Evolutionary conservation across 768 basidiomycete species (phyloP), one percentile per base, ranked within the genome.

Genomic region (Russula griseocarnosa): DNA sequence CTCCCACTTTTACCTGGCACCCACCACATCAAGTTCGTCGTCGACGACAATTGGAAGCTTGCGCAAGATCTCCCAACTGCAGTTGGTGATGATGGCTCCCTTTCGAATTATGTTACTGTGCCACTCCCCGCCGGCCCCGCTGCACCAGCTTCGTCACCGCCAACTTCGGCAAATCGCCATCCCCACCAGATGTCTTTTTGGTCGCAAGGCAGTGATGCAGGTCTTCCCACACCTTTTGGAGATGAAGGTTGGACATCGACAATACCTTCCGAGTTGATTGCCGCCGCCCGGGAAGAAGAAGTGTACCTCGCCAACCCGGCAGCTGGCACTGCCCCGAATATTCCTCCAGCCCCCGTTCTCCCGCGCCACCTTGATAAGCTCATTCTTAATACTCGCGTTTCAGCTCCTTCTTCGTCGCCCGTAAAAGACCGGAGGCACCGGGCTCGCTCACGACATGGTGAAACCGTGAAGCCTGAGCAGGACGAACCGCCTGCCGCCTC

Each of bases 341-440:
- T 95, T 65, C 94, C 94, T 2, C 86, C 88, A 24, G 94, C 97
- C 2, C 94, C 97, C 1, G 78, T 82, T 1, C 80, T 98, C 50
- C 97, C 97, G 0, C 78, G 94, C 1, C 93, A 98, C 71, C 78
- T 99, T 47, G 95, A 98, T 71, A 94, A 94, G 70, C 86, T 97
- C 55, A 97, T 98, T 62, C 76, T 99, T 65, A 98, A 98, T 62
- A 73, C 74, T 69, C 69, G 74, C 54, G 36, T 74, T 69, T 62
- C 72, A 70, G 71, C 80, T 4, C 55, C 66, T 62, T 20, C 63
- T 34, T 32, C 36, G 22, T 24, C 53, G 36, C 63, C 54, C 28
- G 47, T 53, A 38, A 66, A 65, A 44, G 58, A 65, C 8, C 55
- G 70, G 26, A 28, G 67, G 34, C 38, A 54, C 62, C 42, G 63